Evolutionary conservation across 2,329 filamentous ascomycete species (phyloP).

Genomic region (Aspergillus sojae): DNA sequence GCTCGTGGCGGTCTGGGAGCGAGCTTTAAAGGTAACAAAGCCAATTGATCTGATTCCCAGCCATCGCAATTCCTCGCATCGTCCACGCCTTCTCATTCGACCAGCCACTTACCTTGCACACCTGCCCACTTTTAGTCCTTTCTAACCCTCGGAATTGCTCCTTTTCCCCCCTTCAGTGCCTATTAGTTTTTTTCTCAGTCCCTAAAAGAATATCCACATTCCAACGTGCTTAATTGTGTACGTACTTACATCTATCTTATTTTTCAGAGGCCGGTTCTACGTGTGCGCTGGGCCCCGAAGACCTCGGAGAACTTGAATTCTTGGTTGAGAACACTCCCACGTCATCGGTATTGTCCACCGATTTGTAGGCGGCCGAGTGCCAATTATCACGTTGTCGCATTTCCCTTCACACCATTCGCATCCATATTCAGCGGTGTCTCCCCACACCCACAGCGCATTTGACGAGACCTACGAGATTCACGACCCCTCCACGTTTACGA

Average conservation of each 20-base stretch:
- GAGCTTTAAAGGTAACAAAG: constrained; percentile 15
- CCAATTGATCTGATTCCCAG: constrained; percentile 31
- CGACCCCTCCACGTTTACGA: constrained; percentile 51
- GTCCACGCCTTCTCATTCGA: constrained; percentile 23
- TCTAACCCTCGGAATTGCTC: constrained; percentile 16
- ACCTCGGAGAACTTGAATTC: neutral
- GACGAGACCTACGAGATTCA: constrained; percentile 59
- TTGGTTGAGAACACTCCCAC: neutral
- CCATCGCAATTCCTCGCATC: constrained; percentile 41
- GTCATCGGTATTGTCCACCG: constrained; percentile 1
- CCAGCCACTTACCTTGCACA: constrained; percentile 34
- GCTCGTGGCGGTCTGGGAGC: constrained; percentile 28
- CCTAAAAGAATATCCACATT: constrained; percentile 27
- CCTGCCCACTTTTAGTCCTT: constrained; percentile 15
- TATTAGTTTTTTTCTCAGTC: constrained; percentile 16
- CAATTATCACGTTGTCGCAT: constrained; percentile 36
- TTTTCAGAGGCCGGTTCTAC: constrained; percentile 14
- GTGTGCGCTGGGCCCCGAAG: constrained; percentile 8
- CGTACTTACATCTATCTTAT: constrained; percentile 9
- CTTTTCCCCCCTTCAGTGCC: constrained; percentile 13
- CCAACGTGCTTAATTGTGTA: constrained; percentile 18
- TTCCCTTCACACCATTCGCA: constrained; percentile 23
- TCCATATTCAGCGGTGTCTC: constrained; percentile 47
- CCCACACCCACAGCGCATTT: constrained; percentile 43
- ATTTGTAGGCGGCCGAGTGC: constrained; percentile 12